phyloP scores from a whole-genome alignment of 176 grass and related monocot species.

The Musa schizocarpa region DNA sequence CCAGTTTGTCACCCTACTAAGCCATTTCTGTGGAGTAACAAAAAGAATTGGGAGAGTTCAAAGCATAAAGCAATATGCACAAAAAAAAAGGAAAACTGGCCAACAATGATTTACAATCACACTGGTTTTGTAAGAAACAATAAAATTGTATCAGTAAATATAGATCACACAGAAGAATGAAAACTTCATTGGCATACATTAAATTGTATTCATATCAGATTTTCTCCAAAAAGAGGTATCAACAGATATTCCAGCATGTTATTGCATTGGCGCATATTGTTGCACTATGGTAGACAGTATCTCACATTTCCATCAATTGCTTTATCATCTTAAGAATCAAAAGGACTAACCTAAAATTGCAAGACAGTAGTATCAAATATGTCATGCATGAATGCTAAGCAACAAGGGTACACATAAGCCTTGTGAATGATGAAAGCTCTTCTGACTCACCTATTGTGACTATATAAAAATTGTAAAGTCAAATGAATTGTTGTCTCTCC shows the following conservation, averaged over 20 bases:
- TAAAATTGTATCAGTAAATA: neutral
- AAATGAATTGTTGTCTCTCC: conserved; percentile 91
- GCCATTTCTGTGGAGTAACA: conserved; percentile 53
- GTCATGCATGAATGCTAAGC: neutral
- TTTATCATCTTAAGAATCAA: conserved; percentile 98
- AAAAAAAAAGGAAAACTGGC: neutral
- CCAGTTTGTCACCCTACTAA: conserved; percentile 97
- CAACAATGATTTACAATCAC: neutral
- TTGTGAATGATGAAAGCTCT: conserved; percentile 1
- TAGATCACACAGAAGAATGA: neutral
- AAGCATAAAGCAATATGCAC: conserved; percentile 5
- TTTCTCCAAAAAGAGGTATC: conserved; percentile 94
- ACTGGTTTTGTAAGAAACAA: neutral
- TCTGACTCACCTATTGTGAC: conserved; percentile 66
- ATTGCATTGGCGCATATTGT: conserved; percentile 94
- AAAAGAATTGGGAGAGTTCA: neutral
- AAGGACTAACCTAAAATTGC: conserved; percentile 66
- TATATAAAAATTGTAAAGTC: conserved; percentile 89
- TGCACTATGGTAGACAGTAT: conserved; percentile 95
- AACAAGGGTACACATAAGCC: conserved; percentile 12
- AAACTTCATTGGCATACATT: neutral
- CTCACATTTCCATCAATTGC: conserved; percentile 98
- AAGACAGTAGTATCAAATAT: conserved; percentile 12
- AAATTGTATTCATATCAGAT: conserved; percentile 47
- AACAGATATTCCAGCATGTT: conserved; percentile 95